Evolutionary conservation across 495 filamentous ascomycete genomes (phyloP).

Genomic region (Podospora australis): DNA sequence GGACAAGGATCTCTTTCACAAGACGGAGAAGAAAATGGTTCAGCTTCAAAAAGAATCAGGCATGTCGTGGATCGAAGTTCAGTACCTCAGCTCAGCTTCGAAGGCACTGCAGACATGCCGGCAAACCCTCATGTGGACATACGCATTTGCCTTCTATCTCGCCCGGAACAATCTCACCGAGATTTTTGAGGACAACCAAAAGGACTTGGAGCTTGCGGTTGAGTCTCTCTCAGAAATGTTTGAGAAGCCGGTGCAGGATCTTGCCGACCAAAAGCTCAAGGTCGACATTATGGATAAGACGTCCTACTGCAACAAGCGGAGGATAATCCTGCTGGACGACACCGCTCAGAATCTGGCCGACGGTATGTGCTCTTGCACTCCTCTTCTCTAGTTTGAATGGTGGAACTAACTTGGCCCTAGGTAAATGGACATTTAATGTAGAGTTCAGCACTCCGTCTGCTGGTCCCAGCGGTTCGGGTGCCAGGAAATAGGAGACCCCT

Average conservation of each 20-base stretch:
- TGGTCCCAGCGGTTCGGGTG: constrained; percentile 18
- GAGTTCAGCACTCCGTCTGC: constrained; percentile 24
- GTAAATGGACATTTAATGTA: constrained; percentile 42
- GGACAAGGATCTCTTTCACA: constrained; percentile 90
- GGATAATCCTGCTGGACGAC: constrained; percentile 82
- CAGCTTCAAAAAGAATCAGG: constrained; percentile 85
- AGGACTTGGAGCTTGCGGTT: constrained; percentile 93
- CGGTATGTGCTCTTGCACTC: constrained; percentile 50
- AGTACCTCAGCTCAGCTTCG: constrained; percentile 88
- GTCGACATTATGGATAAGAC: constrained; percentile 99
- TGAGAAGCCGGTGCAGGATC: constrained; percentile 82
- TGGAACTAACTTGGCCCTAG: constrained; percentile 18
- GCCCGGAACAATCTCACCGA: constrained; percentile 90
- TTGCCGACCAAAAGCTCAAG: constrained; percentile 67
- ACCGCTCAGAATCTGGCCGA: constrained; percentile 85
- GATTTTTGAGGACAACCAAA: constrained; percentile 98
- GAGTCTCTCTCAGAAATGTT: constrained; percentile 96
- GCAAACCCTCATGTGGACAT: constrained; percentile 98
- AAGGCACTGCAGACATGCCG: constrained; percentile 92
- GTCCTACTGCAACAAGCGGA: constrained; percentile 85
- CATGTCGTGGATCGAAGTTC: constrained; percentile 98
- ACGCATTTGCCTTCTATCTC: constrained; percentile 96
- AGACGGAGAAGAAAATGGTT: constrained; percentile 99
- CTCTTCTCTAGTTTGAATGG: not conserved
- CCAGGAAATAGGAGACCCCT: constrained; percentile 7